Evolutionary conservation across 176 grass and related monocot species (phyloP).

Genomic region (Tillandsia leiboldiana): DNA sequence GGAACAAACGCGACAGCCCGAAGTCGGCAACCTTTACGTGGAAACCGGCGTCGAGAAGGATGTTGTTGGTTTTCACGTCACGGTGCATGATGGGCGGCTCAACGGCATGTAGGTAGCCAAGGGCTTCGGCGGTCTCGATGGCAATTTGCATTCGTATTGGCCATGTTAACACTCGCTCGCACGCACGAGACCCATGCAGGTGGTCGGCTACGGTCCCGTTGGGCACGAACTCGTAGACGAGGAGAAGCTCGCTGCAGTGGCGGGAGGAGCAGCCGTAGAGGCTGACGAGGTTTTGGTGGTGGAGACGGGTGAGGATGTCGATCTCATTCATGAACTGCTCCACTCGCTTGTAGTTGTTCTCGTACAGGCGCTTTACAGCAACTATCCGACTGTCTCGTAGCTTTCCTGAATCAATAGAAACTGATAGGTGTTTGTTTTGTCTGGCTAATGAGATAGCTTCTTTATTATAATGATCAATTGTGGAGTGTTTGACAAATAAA

Average conservation of each 20-base stretch:
- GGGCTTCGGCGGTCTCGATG: constrained; percentile 71
- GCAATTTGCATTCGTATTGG: constrained; percentile 59
- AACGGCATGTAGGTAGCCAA: constrained; percentile 73
- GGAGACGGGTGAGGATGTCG: constrained; percentile 67
- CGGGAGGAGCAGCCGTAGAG: constrained; percentile 90
- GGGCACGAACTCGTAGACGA: constrained; percentile 84
- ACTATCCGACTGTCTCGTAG: constrained; percentile 66
- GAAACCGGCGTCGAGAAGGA: constrained; percentile 66
- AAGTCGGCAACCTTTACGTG: constrained; percentile 51
- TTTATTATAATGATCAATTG: not conserved
- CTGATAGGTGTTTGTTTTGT: not conserved
- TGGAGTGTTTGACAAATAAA: too few species aligned
- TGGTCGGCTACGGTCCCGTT: constrained; percentile 90
- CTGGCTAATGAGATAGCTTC: not conserved
- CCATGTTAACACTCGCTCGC: constrained; percentile 52
- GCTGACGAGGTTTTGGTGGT: constrained; percentile 76
- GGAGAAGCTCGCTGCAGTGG: constrained; percentile 64
- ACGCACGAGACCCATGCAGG: constrained; percentile 51
- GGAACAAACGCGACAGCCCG: not conserved
- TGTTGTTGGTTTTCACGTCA: constrained; percentile 85
- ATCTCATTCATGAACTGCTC: constrained; percentile 97
- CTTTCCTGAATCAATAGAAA: constrained; percentile 28
- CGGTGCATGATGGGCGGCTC: constrained; percentile 80
- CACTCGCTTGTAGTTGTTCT: constrained; percentile 59
- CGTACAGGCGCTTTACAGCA: constrained; percentile 82